A percentile compares a stretch with the other conserved stretches of the same genome.
Conservation (phyloP, 306 rosid genomes). For the Gastrolobium bilobum region DNA sequence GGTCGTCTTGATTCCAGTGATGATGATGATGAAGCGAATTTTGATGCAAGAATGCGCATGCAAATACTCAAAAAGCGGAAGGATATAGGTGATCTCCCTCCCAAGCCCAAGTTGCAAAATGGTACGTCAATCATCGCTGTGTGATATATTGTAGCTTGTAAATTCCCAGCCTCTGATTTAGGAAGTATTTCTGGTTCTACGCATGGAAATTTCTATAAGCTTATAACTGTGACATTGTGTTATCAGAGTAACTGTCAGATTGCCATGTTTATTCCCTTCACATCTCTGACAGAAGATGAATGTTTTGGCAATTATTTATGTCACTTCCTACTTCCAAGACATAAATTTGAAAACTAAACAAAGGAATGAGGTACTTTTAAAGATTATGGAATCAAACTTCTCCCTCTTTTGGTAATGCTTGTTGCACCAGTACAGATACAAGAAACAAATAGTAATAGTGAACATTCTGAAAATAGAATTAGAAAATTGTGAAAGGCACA, state of each 20-base stretch:
- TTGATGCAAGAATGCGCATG: conserved; percentile 90
- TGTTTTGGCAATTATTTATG: conserved; percentile 16
- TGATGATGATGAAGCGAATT: conserved; percentile 77
- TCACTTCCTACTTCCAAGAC: not conserved
- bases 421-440: conserved; percentile 1
- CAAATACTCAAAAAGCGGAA: conserved; percentile 81
- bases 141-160: conserved; percentile 36
- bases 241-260: conserved; percentile 4
- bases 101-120: conserved; percentile 64
- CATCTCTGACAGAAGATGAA: conserved; percentile 7
- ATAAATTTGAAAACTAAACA: conserved; percentile 31
- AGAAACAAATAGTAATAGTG: conserved; percentile 27
- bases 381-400: conserved; percentile 35
- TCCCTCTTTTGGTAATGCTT: conserved; percentile 20
- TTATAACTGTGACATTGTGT: conserved; percentile 27
- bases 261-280: conserved; percentile 18
- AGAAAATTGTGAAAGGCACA: conserved; percentile 18
- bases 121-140: conserved; percentile 58
- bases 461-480: conserved; percentile 40
- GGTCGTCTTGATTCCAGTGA: conserved; percentile 60
- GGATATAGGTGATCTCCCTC: conserved; percentile 77
- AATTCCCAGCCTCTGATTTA: conserved; percentile 43
- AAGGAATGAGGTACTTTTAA: not conserved
- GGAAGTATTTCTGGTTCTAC: conserved; percentile 37
- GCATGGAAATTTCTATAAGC: conserved; percentile 21